phyloP scores from a whole-genome alignment of 2,329 filamentous ascomycete genomes.

The Shiraia bambusicola region DNA sequence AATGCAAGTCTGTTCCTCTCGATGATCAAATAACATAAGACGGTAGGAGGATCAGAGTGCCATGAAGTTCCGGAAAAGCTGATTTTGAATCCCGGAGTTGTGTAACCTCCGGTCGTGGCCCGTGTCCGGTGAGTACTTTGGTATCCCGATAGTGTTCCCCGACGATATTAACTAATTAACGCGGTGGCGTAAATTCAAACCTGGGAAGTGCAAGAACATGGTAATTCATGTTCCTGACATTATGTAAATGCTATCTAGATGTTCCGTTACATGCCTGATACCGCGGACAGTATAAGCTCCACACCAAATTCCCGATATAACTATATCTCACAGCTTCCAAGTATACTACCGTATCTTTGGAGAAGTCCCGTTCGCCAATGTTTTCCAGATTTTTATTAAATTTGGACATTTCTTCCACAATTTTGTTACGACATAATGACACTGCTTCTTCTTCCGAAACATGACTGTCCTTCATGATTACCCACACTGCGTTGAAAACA shows the following conservation, averaged over 20 bases:
- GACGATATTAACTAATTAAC: no score
- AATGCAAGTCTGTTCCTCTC: no score
- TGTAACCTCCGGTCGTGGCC: no score
- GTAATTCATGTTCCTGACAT: no score
- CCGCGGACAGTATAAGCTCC: slow-evolving; percentile 41
- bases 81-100: no score
- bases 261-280: slow-evolving; percentile 18
- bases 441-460: slow-evolving; percentile 33
- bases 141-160: no score
- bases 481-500: slow-evolving; percentile 46
- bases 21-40: slow-evolving; percentile 20
- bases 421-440: slow-evolving; percentile 15
- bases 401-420: slow-evolving; percentile 22
- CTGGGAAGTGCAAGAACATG: no score
- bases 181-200: no score
- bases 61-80: no score
- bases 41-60: no score
- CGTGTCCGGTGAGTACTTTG: no score
- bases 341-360: slow-evolving; percentile 35
- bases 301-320: slow-evolving; percentile 36
- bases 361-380: slow-evolving; percentile 19
- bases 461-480: slow-evolving; percentile 43
- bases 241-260: no score
- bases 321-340: slow-evolving; percentile 1
- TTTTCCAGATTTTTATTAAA: slow-evolving; percentile 19